Evolutionary conservation across 768 basidiomycete species (phyloP).

Genomic region (Termitomyces sp.): DNA sequence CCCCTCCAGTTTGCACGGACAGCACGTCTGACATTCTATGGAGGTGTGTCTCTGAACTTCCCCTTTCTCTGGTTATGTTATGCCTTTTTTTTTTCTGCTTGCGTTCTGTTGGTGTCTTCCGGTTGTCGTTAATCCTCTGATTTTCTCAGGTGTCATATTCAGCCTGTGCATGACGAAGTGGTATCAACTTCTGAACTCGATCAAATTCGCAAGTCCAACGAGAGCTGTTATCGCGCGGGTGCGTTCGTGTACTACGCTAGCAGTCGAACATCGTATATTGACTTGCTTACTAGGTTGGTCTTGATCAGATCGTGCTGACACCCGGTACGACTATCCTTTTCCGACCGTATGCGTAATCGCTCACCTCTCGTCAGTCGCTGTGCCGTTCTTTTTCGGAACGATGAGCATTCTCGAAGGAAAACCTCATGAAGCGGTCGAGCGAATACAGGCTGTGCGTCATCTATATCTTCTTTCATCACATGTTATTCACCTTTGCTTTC

Average conservation of each 20-base stretch:
- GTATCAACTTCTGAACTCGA: slow-evolving; percentile 70
- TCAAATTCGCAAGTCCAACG: slow-evolving; percentile 64
- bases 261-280: neutral
- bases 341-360: neutral
- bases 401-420: slow-evolving; percentile 85
- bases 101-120: neutral
- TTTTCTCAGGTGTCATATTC: slow-evolving; percentile 60
- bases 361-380: slow-evolving; percentile 32
- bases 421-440: slow-evolving; percentile 41
- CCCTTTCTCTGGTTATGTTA: too few relatives aligned
- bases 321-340: slow-evolving; percentile 46
- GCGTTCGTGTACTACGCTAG: slow-evolving; percentile 18
- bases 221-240: slow-evolving; percentile 64
- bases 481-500: neutral
- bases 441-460: slow-evolving; percentile 44
- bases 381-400: slow-evolving; percentile 58
- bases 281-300: slow-evolving; percentile 54
- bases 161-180: slow-evolving; percentile 82
- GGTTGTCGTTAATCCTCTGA: neutral
- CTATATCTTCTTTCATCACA: neutral
- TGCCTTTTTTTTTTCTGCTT: neutral
- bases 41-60: slow-evolving; percentile 50
- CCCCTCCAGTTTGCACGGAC: slow-evolving; percentile 54
- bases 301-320: slow-evolving; percentile 79
- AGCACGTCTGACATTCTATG: slow-evolving; percentile 67